phyloP scores from a whole-genome alignment of 2,329 filamentous ascomycete genomes.

The Calonectria crousiana region DNA sequence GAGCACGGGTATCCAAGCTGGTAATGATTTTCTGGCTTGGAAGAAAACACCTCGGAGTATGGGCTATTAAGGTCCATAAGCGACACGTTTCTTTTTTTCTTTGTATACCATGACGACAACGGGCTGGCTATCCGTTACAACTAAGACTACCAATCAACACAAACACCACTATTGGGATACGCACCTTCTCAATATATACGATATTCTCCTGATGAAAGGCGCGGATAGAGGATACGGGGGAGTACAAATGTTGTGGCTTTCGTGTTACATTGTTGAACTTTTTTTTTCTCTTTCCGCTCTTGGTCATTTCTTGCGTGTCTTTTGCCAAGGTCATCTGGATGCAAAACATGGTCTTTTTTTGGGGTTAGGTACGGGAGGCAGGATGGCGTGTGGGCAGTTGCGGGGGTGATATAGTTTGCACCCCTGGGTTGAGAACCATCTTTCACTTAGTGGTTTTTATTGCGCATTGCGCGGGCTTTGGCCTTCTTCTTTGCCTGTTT shows the following conservation, averaged over 20 bases:
- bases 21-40: conserved; percentile 36
- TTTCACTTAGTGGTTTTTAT: not conserved
- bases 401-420: not conserved
- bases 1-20: conserved; percentile 20
- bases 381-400: conserved; percentile 10
- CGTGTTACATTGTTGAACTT: conserved; percentile 7
- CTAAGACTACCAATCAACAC: conserved; percentile 16
- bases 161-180: conserved; percentile 35
- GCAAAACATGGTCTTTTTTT: conserved; percentile 8
- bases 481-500: not conserved
- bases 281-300: not conserved
- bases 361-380: conserved; percentile 9
- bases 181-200: conserved; percentile 32
- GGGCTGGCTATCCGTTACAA: conserved; percentile 35
- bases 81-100: conserved; percentile 29
- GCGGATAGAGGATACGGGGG: conserved; percentile 45
- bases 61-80: conserved; percentile 20
- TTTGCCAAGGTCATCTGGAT: conserved; percentile 10
- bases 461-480: not conserved
- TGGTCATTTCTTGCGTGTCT: conserved; percentile 22
- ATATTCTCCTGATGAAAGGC: conserved; percentile 41
- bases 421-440: not conserved
- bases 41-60: conserved; percentile 13
- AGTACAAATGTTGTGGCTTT: conserved; percentile 38
- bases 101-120: conserved; percentile 44